Evolutionary conservation across 2,329 filamentous ascomycete genomes (phyloP).

Genomic region (Aspergillus fischeri): DNA sequence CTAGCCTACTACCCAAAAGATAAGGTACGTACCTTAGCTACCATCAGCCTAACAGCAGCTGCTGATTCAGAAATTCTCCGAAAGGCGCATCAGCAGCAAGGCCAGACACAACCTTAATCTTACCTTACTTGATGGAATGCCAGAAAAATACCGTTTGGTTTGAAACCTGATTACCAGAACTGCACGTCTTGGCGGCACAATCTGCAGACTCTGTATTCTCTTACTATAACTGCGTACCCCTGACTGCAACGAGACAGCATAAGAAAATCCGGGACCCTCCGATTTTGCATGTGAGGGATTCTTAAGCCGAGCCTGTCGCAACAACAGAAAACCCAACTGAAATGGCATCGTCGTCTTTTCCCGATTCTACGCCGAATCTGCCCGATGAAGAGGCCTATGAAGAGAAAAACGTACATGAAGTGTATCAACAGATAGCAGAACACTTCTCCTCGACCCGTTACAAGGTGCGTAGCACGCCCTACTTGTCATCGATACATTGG

Average conservation of each 20-base stretch:
- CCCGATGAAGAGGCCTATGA: slow-evolving; percentile 59
- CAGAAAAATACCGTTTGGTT: not conserved
- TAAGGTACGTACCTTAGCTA: not conserved
- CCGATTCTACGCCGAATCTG: not conserved
- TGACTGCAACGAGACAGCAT: not conserved
- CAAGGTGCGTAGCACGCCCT: slow-evolving; percentile 47
- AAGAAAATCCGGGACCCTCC: not conserved
- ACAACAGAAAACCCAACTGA: not conserved
- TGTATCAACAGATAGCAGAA: slow-evolving; percentile 63
- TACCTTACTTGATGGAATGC: not conserved
- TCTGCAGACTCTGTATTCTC: not conserved
- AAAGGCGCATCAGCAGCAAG: not conserved
- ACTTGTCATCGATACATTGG: slow-evolving; percentile 12
- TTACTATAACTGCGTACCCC: not conserved
- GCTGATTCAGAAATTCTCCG: slow-evolving; percentile 9
- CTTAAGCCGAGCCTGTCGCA: not conserved
- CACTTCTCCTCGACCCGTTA: slow-evolving; percentile 54
- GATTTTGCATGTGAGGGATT: not conserved
- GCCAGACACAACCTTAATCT: slow-evolving; percentile 4
- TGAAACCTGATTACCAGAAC: not conserved
- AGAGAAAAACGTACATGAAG: slow-evolving; percentile 77
- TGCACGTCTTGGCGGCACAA: not conserved
- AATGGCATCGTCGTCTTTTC: slow-evolving; percentile 7
- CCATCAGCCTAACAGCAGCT: not conserved
- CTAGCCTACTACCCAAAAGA: not conserved